A percentile compares a stretch with the other conserved stretches of the same genome.
These are phyloP conservation scores for Phytopythium cucurbitacearum DNA, from an alignment of 352 stramenopile genomes.

Conservation along the genomic window DNA sequence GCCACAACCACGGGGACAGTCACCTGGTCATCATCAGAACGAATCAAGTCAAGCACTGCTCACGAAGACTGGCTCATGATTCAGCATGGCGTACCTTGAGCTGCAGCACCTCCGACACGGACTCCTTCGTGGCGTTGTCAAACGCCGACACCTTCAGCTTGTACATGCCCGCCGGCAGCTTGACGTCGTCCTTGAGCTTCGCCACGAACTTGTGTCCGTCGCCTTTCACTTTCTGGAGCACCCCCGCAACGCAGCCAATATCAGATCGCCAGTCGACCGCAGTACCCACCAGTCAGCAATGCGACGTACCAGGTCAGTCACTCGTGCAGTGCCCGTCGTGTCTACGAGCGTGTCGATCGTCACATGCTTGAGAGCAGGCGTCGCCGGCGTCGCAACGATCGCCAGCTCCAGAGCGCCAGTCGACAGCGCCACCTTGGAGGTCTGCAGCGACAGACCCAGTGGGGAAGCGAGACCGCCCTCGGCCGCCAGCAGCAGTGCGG, in stretches of 20 bases:
- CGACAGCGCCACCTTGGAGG: constrained; percentile 43
- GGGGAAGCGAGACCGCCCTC: no score
- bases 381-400: constrained; percentile 48
- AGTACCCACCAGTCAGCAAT: background rate
- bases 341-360: constrained; percentile 70
- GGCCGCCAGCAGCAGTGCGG: no score
- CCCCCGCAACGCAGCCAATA: background rate
- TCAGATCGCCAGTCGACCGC: background rate
- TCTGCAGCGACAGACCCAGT: constrained; percentile 20
- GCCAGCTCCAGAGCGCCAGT: constrained; percentile 39
- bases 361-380: constrained; percentile 48
- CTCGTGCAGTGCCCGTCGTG: constrained; percentile 47
- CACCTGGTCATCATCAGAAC: constrained; percentile 15
- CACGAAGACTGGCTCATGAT: background rate
- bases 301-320: constrained; percentile 49
- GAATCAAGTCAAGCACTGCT: background rate
- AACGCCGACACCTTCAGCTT: constrained; percentile 71
- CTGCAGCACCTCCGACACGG: constrained; percentile 55
- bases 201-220: constrained; percentile 59
- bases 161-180: constrained; percentile 63
- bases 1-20: constrained; percentile 57
- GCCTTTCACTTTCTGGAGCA: constrained; percentile 48
- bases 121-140: constrained; percentile 35
- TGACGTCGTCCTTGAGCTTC: constrained; percentile 31
- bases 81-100: constrained; percentile 37